Conservation (phyloP, 2,329 filamentous ascomycete genomes). For the Penicillium sp. region DNA sequence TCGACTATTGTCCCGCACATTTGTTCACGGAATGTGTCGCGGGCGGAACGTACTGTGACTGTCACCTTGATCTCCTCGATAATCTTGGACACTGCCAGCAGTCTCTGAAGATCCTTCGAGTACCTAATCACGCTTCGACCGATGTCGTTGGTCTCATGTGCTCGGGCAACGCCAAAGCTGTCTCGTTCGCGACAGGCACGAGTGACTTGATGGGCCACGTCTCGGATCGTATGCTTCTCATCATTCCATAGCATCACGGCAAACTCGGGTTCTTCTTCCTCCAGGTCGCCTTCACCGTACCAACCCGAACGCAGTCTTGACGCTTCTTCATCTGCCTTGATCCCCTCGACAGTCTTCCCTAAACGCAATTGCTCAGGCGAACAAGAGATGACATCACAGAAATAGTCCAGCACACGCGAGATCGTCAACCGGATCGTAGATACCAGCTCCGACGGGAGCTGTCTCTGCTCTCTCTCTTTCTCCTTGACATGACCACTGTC, state of each 20-base stretch:
- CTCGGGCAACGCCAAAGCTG: slow-evolving; percentile 68
- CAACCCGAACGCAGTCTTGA: slow-evolving; percentile 76
- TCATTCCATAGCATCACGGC: slow-evolving; percentile 94
- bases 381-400: slow-evolving; percentile 97
- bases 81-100: slow-evolving; percentile 76
- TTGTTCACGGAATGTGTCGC: slow-evolving; percentile 94
- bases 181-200: slow-evolving; percentile 76
- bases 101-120: slow-evolving; percentile 65
- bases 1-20: slow-evolving; percentile 99
- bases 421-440: slow-evolving; percentile 82
- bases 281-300: slow-evolving; percentile 63
- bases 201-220: slow-evolving; percentile 86
- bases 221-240: slow-evolving; percentile 92
- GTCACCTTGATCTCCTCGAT: slow-evolving; percentile 96
- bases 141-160: slow-evolving; percentile 83
- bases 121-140: slow-evolving; percentile 84
- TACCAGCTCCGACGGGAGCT: slow-evolving; percentile 71
- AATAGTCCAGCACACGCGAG: slow-evolving; percentile 81
- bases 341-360: slow-evolving; percentile 76
- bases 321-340: slow-evolving; percentile 74
- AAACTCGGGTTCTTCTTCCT: slow-evolving; percentile 69
- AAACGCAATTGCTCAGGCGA: slow-evolving; percentile 91
- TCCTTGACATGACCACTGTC: slow-evolving; percentile 52
- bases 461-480: slow-evolving; percentile 58
- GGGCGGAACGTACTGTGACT: slow-evolving; percentile 85